Conservation (phyloP, 2,329 filamentous ascomycete genomes). For the Pyrenochaeta sp. region DNA sequence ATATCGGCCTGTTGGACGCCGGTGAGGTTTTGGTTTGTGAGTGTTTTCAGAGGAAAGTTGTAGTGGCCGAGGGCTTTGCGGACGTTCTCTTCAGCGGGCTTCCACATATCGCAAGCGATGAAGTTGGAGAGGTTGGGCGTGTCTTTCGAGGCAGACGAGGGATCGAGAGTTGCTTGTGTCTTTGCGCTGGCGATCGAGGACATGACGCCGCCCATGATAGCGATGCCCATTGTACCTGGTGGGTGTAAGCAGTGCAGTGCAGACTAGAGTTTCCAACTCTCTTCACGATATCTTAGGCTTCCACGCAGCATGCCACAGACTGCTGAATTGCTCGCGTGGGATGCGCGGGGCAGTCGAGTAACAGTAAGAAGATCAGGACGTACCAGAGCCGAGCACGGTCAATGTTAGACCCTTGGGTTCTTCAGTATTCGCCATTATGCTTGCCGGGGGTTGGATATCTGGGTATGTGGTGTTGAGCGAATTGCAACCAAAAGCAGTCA, state of each 20-base stretch:
- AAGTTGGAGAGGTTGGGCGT: slow-evolving; percentile 70
- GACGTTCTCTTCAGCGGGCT: slow-evolving; percentile 74
- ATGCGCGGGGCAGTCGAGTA: slow-evolving; percentile 9
- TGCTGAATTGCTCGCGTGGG: not conserved
- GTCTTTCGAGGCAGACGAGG: slow-evolving; percentile 51
- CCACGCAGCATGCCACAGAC: not conserved
- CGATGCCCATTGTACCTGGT: slow-evolving; percentile 82
- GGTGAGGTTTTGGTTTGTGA: slow-evolving; percentile 75
- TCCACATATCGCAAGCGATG: slow-evolving; percentile 79
- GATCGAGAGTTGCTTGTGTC: slow-evolving; percentile 47
- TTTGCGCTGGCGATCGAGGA: slow-evolving; percentile 66
- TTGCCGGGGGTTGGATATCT: not conserved
- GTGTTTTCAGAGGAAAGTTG: slow-evolving; percentile 68
- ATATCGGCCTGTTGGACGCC: slow-evolving; percentile 75
- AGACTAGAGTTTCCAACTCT: not conserved
- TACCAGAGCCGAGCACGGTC: slow-evolving; percentile 83
- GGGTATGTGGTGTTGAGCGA: slow-evolving; percentile 12
- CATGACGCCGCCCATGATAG: slow-evolving; percentile 82
- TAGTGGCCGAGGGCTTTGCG: slow-evolving; percentile 71
- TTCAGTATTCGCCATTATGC: slow-evolving; percentile 41
- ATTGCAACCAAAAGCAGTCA: slow-evolving; percentile 11
- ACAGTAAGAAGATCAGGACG: slow-evolving; percentile 51
- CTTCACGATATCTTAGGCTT: not conserved
- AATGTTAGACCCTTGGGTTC: slow-evolving; percentile 67
- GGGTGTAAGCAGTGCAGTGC: not conserved